phyloP scores from a whole-genome alignment of 352 stramenopile genomes.

The Phytopythium boreale region DNA sequence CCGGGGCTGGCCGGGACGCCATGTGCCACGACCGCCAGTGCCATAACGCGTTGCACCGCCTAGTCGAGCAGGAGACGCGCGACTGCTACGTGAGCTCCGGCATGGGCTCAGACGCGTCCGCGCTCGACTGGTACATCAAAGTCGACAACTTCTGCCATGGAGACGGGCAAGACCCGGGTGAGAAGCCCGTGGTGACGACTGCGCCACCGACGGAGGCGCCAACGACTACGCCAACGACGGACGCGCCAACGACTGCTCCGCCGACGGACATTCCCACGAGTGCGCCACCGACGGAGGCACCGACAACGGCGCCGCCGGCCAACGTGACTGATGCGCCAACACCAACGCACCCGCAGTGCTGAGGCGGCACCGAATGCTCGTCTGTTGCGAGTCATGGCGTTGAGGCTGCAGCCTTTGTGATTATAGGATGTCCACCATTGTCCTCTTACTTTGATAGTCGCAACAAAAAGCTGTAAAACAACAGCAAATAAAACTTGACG shows the following conservation, averaged over 20 bases:
- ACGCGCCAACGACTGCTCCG: neutral
- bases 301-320: neutral
- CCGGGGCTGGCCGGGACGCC: neutral
- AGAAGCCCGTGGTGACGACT: neutral
- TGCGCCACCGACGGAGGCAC: neutral
- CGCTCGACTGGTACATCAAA: slow-evolving; percentile 2
- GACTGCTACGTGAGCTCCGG: slow-evolving; percentile 2
- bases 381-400: neutral
- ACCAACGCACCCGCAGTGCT: neutral
- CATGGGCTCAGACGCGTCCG: neutral
- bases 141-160: slow-evolving; percentile 1
- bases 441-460: neutral
- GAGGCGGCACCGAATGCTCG: neutral
- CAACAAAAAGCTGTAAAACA: no score
- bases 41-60: neutral
- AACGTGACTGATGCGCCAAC: neutral
- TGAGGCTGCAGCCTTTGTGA: neutral
- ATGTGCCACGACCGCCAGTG: neutral
- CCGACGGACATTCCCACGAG: neutral
- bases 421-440: neutral
- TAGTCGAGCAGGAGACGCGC: slow-evolving; percentile 1
- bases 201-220: neutral
- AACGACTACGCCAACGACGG: neutral
- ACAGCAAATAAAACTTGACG: no score
- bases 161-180: neutral